phyloP scores from a whole-genome alignment of 2,329 filamentous ascomycete genomes.

The Cephalotrichum gorgonifer region DNA sequence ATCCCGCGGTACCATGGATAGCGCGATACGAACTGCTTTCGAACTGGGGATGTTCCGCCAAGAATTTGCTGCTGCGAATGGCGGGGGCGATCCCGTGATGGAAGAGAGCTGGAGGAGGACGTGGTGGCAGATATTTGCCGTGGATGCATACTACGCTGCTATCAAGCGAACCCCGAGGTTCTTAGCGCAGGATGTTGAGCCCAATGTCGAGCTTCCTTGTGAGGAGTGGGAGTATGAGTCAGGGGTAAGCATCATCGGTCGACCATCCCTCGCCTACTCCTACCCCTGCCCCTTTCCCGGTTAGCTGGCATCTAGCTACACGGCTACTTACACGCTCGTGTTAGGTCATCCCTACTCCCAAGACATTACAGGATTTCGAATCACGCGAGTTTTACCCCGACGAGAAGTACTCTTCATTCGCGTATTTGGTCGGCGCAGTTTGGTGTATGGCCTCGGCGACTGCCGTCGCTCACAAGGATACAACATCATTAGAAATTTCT shows the following conservation, averaged over 20 bases:
- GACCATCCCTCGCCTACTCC: neutral
- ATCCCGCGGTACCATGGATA: constrained; percentile 21
- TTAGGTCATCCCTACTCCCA: constrained; percentile 27
- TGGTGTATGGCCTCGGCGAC: constrained; percentile 23
- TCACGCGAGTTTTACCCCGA: constrained; percentile 48
- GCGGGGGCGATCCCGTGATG: constrained; percentile 31
- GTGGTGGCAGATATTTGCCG: constrained; percentile 60
- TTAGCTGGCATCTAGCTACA: too few species aligned
- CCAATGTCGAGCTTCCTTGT: constrained; percentile 52
- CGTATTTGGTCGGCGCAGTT: constrained; percentile 55
- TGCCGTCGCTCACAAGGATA: constrained; percentile 13
- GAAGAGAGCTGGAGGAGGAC: constrained; percentile 57
- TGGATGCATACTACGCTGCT: constrained; percentile 39
- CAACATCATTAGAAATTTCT: constrained; percentile 10
- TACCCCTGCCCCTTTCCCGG: neutral
- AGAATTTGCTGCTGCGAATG: constrained; percentile 39
- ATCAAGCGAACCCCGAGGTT: constrained; percentile 18
- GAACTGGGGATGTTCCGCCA: constrained; percentile 48
- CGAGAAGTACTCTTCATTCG: constrained; percentile 50
- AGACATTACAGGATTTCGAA: constrained; percentile 50
- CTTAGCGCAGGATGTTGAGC: constrained; percentile 25
- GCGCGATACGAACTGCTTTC: constrained; percentile 47
- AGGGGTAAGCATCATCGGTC: constrained; percentile 18
- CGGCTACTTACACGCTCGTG: constrained; percentile 7
- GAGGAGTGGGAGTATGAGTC: constrained; percentile 46